Conservation (phyloP, 371 early-diverging fungal genomes). For the Lichtheimia ramosa region DNA sequence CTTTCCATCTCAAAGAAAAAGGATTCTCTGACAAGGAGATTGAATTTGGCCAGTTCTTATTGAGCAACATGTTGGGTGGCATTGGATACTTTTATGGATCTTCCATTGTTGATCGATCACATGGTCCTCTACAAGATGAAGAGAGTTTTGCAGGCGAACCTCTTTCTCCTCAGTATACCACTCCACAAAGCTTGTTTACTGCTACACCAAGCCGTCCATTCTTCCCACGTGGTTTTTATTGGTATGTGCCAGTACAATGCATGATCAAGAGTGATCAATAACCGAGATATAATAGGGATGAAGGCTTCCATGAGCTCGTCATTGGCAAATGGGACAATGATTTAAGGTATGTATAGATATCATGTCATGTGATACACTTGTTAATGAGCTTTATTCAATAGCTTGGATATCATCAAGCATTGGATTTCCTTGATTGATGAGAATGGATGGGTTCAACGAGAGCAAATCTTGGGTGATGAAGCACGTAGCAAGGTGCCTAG, state of each 20-base stretch:
- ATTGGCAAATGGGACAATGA: conserved; percentile 90
- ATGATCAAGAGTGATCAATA: background rate
- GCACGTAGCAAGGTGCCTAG: conserved; percentile 87
- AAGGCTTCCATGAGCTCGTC: conserved; percentile 91
- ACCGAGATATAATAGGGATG: conserved; percentile 64
- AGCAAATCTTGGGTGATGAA: conserved; percentile 94
- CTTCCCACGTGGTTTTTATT: conserved; percentile 95
- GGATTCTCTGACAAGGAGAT: conserved; percentile 64
- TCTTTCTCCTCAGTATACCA: conserved; percentile 57
- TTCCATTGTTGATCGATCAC: conserved; percentile 47
- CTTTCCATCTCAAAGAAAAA: conserved; percentile 67
- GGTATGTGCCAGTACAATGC: conserved; percentile 42
- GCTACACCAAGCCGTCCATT: conserved; percentile 91
- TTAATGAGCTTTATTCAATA: conserved; percentile 14
- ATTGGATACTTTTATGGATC: conserved; percentile 76
- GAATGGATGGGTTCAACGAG: conserved; percentile 93
- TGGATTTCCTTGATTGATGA: conserved; percentile 84
- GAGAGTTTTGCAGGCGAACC: conserved; percentile 59
- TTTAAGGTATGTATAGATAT: conserved; percentile 44
- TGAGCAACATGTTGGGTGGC: conserved; percentile 90
- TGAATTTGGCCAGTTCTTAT: conserved; percentile 70
- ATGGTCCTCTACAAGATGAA: conserved; percentile 44
- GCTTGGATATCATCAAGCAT: conserved; percentile 75
- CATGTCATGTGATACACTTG: background rate
- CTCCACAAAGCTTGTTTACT: conserved; percentile 73